phyloP scores from a whole-genome alignment of 1,139 yeast genomes.

The Magnusiomyces suaveolens region DNA sequence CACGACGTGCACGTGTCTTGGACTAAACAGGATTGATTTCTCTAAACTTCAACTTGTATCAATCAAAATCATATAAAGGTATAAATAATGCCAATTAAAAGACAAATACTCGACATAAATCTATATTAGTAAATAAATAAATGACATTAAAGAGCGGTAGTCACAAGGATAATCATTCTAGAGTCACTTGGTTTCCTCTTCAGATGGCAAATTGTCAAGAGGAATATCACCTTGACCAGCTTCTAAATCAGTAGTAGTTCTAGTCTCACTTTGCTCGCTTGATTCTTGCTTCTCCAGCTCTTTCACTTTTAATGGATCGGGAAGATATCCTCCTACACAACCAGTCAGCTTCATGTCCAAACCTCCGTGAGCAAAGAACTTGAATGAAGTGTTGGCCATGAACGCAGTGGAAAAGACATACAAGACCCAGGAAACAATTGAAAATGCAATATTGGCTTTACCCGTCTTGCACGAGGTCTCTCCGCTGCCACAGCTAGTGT shows the following conservation, averaged over 20 bases:
- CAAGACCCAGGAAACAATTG: constrained; percentile 15
- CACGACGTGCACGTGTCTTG: too few species aligned
- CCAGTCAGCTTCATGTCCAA: not conserved
- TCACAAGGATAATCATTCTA: not conserved
- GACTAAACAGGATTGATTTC: too few species aligned
- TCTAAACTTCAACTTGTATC: too few species aligned
- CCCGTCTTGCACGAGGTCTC: constrained; percentile 15
- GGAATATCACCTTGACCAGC: not conserved
- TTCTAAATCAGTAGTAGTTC: not conserved
- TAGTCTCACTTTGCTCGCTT: not conserved
- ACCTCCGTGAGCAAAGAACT: constrained; percentile 1
- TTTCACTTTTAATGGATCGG: not conserved
- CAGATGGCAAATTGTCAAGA: not conserved
- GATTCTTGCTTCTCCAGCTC: not conserved
- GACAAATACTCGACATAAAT: not conserved
- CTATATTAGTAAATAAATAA: too few species aligned
- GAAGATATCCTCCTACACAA: constrained; percentile 1
- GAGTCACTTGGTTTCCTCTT: not conserved
- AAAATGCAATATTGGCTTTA: constrained; percentile 19
- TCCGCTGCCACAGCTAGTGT: constrained; percentile 3
- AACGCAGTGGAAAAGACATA: constrained; percentile 9
- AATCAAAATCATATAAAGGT: too few species aligned
- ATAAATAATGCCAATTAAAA: too few species aligned
- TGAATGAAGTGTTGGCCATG: not conserved
- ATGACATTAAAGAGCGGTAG: not conserved